These are phyloP conservation scores for Yamadazyma trypodendri DNA, from an alignment of 1,139 yeast genomes.

Conservation along the genomic window DNA sequence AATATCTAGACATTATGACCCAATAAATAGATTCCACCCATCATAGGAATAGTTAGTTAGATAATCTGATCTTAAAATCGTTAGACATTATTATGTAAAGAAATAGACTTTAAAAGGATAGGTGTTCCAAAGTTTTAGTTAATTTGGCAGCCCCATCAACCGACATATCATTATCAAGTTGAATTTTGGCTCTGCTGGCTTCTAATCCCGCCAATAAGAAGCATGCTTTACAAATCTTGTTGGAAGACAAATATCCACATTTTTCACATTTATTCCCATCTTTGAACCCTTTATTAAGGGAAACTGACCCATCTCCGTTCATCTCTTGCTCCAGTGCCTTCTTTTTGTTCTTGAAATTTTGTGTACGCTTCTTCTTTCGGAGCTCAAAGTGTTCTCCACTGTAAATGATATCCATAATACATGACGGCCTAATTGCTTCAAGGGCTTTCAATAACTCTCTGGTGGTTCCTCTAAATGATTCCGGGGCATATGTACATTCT, in stretches of 20 bases:
- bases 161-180: slow-evolving; percentile 49
- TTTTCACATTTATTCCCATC: slow-evolving; percentile 79
- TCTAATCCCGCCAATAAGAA: slow-evolving; percentile 83
- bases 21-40: not conserved
- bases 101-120: slow-evolving; percentile 46
- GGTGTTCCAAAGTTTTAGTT: slow-evolving; percentile 61
- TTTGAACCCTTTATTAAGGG: slow-evolving; percentile 36
- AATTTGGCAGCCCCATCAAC: slow-evolving; percentile 69
- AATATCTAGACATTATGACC: too few species aligned
- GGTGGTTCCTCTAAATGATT: slow-evolving; percentile 97
- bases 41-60: too few species aligned
- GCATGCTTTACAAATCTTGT: slow-evolving; percentile 91
- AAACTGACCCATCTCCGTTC: slow-evolving; percentile 60
- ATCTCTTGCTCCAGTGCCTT: slow-evolving; percentile 45
- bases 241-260: slow-evolving; percentile 91
- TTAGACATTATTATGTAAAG: not conserved
- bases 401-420: slow-evolving; percentile 90
- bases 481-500: slow-evolving; percentile 97
- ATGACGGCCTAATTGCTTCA: slow-evolving; percentile 87
- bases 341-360: slow-evolving; percentile 29
- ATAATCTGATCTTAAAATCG: too few species aligned
- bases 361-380: slow-evolving; percentile 50
- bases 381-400: slow-evolving; percentile 87
- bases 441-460: slow-evolving; percentile 85
- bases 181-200: slow-evolving; percentile 62